A percentile compares a stretch with the other conserved stretches of the same genome.
Conservation (phyloP, 371 early-diverging fungal species). For the Rhizopus delemar region DNA sequence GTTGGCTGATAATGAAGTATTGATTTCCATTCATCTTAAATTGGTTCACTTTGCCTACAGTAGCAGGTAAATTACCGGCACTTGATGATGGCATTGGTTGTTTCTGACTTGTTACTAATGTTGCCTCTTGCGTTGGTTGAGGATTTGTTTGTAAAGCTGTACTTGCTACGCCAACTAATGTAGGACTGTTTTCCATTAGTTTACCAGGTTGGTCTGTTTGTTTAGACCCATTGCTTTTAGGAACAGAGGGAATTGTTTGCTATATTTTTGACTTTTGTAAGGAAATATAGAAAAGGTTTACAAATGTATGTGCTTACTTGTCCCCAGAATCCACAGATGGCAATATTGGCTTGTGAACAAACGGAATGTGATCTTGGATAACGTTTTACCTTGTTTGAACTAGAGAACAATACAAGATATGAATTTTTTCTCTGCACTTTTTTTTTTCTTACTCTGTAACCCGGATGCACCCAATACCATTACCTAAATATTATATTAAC, state of each 20-base stretch:
- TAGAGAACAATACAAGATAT: not conserved
- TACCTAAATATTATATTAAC: constrained; percentile 11
- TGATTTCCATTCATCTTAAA: constrained; percentile 2
- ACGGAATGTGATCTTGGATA: constrained; percentile 14
- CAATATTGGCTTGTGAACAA: constrained; percentile 18
- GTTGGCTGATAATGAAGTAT: constrained; percentile 5
- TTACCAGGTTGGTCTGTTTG: no score
- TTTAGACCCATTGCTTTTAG: no score
- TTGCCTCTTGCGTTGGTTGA: no score
- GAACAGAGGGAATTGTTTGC: constrained; percentile 11
- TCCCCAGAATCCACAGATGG: constrained; percentile 30
- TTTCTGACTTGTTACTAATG: no score
- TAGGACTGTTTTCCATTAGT: no score
- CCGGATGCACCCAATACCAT: constrained; percentile 27
- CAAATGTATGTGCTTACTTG: constrained; percentile 7
- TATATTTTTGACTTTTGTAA: not conserved
- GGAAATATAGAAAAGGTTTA: no score
- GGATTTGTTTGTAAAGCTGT: no score
- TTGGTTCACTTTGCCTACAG: not conserved
- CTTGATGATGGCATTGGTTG: not conserved
- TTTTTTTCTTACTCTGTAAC: constrained; percentile 12
- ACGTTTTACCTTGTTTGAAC: constrained; percentile 6
- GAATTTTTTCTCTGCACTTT: not conserved
- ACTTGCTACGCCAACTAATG: no score
- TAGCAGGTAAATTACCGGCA: not conserved